Percentiles rank a stretch among this genome's conserved stretches.
These are phyloP conservation scores for Trichoderma sp. DNA, from an alignment of 2,329 filamentous ascomycete species.

Conservation along the genomic window DNA sequence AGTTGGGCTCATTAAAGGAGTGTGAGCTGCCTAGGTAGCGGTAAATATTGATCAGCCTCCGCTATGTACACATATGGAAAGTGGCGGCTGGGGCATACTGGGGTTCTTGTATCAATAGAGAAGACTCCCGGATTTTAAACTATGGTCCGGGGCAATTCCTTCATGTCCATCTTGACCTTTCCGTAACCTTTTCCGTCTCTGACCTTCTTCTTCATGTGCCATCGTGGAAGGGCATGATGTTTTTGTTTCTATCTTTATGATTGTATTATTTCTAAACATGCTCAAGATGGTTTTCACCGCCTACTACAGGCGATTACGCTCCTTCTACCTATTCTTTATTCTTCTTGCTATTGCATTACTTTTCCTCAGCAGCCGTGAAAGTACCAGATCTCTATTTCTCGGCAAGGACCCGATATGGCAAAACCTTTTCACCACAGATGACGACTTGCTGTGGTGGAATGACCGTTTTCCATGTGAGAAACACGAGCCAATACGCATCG, in stretches of 20 bases:
- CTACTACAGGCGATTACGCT: constrained; percentile 14
- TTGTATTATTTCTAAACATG: constrained; percentile 2
- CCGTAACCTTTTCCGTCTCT: background rate
- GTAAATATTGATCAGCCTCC: constrained; percentile 7
- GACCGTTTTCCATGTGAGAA: constrained; percentile 10
- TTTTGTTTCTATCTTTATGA: constrained; percentile 6
- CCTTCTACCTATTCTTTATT: constrained; percentile 8
- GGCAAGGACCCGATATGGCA: background rate
- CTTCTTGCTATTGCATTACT: constrained; percentile 15
- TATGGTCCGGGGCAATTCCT: background rate
- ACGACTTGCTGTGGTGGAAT: constrained; percentile 5
- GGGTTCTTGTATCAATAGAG: background rate
- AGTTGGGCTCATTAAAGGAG: background rate
- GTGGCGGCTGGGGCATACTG: background rate
- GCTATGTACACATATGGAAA: background rate
- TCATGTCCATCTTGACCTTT: constrained; percentile 6
- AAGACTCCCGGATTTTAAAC: background rate
- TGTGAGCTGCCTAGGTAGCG: background rate
- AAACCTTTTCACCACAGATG: constrained; percentile 2
- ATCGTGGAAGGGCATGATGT: constrained; percentile 6
- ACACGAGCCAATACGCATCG: constrained; percentile 11
- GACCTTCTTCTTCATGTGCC: background rate
- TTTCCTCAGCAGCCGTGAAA: constrained; percentile 11
- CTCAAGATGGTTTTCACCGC: constrained; percentile 14
- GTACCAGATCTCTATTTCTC: background rate